These are phyloP conservation scores for Fusarium armeniacum DNA, from an alignment of 2,329 filamentous ascomycete species.

Conservation along the genomic window DNA sequence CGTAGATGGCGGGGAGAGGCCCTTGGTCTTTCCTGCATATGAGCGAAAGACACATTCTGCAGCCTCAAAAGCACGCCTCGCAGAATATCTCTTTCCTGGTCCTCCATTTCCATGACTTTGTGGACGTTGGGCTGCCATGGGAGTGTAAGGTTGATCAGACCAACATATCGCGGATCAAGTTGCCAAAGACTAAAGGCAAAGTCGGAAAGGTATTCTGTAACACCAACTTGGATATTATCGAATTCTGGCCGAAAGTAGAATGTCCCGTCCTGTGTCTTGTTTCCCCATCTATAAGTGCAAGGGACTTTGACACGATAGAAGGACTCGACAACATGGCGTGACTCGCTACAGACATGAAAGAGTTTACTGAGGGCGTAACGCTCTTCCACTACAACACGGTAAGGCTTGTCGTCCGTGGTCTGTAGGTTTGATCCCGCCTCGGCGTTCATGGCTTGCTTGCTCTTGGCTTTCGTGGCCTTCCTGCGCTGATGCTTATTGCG, in stretches of 20 bases:
- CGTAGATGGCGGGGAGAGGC: background rate
- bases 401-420: background rate
- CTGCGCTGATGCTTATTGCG: background rate
- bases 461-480: background rate
- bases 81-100: background rate
- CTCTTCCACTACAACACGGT: background rate
- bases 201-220: background rate
- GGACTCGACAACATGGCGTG: background rate
- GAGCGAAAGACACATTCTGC: background rate
- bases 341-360: background rate
- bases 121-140: background rate
- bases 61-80: background rate
- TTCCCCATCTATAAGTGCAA: background rate
- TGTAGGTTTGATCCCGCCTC: background rate
- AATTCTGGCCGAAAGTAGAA: conserved; percentile 1
- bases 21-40: background rate
- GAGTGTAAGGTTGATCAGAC: background rate
- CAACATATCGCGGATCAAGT: background rate
- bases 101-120: background rate
- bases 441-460: background rate
- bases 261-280: background rate
- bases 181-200: background rate
- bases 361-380: background rate
- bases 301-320: background rate
- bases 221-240: background rate